These are phyloP conservation scores for Dunaliella salina DNA, from an alignment of 163 green algal species.

Conservation along the genomic window DNA sequence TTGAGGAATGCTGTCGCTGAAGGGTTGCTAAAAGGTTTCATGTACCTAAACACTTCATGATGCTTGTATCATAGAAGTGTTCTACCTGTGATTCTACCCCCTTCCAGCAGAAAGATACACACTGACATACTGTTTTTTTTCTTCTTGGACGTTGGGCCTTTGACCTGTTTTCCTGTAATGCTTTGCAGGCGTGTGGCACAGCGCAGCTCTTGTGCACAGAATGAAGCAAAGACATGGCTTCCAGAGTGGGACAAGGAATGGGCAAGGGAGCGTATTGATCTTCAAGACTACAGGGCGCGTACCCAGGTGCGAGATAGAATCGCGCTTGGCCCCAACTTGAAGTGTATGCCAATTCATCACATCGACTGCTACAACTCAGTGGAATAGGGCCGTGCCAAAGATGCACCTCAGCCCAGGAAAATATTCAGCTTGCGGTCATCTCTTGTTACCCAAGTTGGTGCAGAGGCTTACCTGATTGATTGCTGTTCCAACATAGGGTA, in stretches of 20 bases:
- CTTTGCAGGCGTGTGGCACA: background rate
- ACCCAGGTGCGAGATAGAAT: background rate
- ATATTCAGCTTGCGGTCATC: no score
- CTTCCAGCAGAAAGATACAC: background rate
- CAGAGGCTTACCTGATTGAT: no score
- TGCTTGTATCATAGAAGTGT: no score
- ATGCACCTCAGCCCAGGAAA: no score
- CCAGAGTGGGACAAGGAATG: slow-evolving; percentile 1
- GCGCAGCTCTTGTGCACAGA: background rate
- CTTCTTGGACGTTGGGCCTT: no score
- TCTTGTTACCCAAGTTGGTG: no score
- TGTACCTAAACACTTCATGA: no score
- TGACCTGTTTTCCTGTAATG: no score
- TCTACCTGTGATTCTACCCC: no score
- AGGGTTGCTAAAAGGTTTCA: no score
- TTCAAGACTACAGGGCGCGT: background rate
- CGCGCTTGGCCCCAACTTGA: background rate
- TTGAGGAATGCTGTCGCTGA: background rate
- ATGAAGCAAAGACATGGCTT: background rate
- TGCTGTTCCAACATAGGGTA: background rate
- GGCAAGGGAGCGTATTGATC: background rate
- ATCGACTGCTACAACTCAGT: background rate
- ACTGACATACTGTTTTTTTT: no score
- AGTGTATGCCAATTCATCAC: background rate
- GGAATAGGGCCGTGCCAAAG: no score